Conservation (phyloP, 2,329 filamentous ascomycete species). For the Pseudocercospora fijiensis region DNA sequence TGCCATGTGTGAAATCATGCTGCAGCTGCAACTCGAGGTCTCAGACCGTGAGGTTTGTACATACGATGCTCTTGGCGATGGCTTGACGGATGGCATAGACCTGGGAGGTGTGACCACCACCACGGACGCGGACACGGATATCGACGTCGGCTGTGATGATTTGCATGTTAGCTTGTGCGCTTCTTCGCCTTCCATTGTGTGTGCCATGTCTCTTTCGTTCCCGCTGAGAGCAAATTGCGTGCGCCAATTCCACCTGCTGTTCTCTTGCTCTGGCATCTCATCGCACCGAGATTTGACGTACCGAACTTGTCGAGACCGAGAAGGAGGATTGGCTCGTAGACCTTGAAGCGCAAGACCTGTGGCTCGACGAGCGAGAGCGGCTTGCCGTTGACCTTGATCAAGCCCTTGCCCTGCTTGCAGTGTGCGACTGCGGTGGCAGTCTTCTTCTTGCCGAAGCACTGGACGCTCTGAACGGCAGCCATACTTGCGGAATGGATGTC, state of each 20-base stretch:
- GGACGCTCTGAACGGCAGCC: slow-evolving; percentile 66
- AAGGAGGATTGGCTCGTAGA: slow-evolving; percentile 98
- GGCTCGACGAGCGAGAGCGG: slow-evolving; percentile 92
- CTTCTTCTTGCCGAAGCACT: slow-evolving; percentile 96
- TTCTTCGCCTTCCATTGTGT: slow-evolving; percentile 4
- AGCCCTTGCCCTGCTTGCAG: slow-evolving; percentile 87
- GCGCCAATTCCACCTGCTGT: neutral
- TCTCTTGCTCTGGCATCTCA: neutral
- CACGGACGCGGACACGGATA: slow-evolving; percentile 92
- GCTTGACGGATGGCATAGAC: slow-evolving; percentile 98
- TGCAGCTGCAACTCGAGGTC: slow-evolving; percentile 11
- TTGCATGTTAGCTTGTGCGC: slow-evolving; percentile 23
- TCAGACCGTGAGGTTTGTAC: slow-evolving; percentile 27
- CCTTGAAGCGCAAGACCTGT: slow-evolving; percentile 97
- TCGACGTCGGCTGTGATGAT: slow-evolving; percentile 69
- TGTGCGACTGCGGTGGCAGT: slow-evolving; percentile 75
- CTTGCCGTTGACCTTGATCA: slow-evolving; percentile 98
- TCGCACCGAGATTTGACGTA: slow-evolving; percentile 38
- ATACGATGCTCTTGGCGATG: slow-evolving; percentile 88
- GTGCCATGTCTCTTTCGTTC: slow-evolving; percentile 5
- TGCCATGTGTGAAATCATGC: slow-evolving; percentile 5
- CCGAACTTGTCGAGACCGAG: slow-evolving; percentile 96
- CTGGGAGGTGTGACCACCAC: slow-evolving; percentile 97
- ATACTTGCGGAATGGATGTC: slow-evolving; percentile 43
- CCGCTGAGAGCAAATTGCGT: neutral